Base-by-base conservation (phyloP, 2,329 filamentous ascomycete species). In the Seiridium cupressi region DNA sequence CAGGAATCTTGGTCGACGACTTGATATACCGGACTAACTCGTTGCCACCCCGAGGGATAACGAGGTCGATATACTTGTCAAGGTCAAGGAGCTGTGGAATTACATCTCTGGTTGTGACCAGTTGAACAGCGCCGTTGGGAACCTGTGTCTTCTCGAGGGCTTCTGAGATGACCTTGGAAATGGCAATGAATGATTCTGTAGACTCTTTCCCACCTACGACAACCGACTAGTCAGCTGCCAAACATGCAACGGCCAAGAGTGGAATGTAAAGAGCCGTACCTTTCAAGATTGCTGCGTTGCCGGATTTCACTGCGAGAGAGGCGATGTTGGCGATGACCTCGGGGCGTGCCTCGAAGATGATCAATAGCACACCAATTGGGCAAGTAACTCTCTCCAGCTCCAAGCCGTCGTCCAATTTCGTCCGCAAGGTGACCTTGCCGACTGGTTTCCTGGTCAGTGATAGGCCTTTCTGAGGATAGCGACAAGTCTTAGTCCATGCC, bases 311-410 rank as follows among this genome's bases (percentile, higher is more conserved):
- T 44, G 95, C 93, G 32, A 99, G 83, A 3, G 93, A 92, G 63
- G 95, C 93, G 71, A 99, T 98, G 76, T 99, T 99, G 72, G 94
- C 95, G 71, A 99, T 97, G 65, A 99, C 95, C 77, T 99, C 95
- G 5, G 95, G 95, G 6, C 95, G 90, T 42, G 95, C 95, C 78
- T 99, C 95, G 72, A 99, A 99, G 71, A 99, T 98, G 77, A 99
- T 95, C 66, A 99, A 85, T 47, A 99, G 85, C n/a, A 98, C 93
- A 61, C 95, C 95, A 67, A 99, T 98, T 5, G 95, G 95, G 73
- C 92, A 97, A 46, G 92, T 93, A 51, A 97, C 90, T 63, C 93
- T 88, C 72, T 97, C 92, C 61, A 99, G 84, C 57, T 89, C 83
- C 57, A 99, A 84, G 57, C 89, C 90, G 67, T 97, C 90, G 74